These are phyloP conservation scores for Pelargonium nanum DNA, from an alignment of 345 rosid genomes.

Conservation along the genomic window DNA sequence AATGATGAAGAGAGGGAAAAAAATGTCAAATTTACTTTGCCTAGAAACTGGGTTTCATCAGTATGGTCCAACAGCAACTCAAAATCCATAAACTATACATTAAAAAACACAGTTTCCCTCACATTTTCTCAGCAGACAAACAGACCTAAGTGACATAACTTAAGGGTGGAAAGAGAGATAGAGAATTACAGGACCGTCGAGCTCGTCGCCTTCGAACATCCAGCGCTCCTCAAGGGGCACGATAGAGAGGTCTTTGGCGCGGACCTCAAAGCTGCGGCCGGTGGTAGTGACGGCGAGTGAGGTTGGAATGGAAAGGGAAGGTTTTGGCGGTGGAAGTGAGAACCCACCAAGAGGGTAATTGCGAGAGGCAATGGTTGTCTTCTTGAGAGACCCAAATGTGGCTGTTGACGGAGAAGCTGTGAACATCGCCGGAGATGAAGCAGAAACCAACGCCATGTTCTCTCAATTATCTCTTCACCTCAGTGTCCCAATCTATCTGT, in stretches of 20 bases:
- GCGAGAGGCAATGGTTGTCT: background rate
- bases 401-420: background rate
- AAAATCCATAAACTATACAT: background rate
- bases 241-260: constrained; percentile 36
- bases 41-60: background rate
- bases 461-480: background rate
- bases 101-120: background rate
- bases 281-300: background rate
- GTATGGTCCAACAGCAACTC: background rate
- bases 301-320: background rate
- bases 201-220: constrained; percentile 66
- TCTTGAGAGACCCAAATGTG: background rate
- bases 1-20: too few relatives aligned
- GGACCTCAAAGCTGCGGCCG: constrained; percentile 27
- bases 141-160: background rate
- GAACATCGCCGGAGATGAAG: background rate
- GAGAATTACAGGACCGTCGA: constrained; percentile 48
- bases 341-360: background rate
- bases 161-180: background rate
- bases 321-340: background rate
- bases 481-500: background rate
- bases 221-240: constrained; percentile 58
- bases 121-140: background rate
- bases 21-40: too few relatives aligned
- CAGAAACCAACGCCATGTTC: background rate